Evolutionary conservation across 768 basidiomycete genomes (phyloP), one percentile per base, ranked within the genome.

Genomic region (Tulasnella sp.): DNA sequence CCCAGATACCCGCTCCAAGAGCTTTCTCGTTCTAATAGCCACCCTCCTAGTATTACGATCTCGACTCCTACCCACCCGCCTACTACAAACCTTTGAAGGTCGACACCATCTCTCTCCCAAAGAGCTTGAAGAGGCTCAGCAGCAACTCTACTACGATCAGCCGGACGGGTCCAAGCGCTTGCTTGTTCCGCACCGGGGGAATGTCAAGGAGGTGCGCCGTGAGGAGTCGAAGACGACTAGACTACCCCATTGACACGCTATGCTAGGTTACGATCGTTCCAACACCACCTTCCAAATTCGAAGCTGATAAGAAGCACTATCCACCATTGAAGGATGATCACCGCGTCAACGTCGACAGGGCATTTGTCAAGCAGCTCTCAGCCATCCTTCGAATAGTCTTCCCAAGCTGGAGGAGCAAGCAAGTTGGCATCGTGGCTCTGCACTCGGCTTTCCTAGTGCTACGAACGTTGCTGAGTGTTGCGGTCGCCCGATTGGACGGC

Each of bases 401-500:
- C 81, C 93, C 89, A 26, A 89, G 87, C 51, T 87, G 86, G 80
- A 86, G 84, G 37, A 90, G 90, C 1, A 91, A 91, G 80, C 95
- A 98, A 82, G 86, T 91, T 0, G 85, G 91, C 42, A 86, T 98
- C 46, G 86, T 98, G 23, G 84, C 89, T 9, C 83, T 91, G 0
- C 96, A 98, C 84, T 94, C 94, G 0, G 88, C 88, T 77, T 98
- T 98, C 84, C 88, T 99, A 75, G 88, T 98, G 2, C 84, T 93
- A 35, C 86, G 97, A 51, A 98, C 97, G 0, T 88, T 96, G 2
- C 87, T 99, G 29, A 96, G 94, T 81, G 90, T 99, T 5, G 89
- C 89, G 7, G 96, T 97, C 0, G 97, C 97, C 2, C 87, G 89
- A 73, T 86, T 99, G 2, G 97, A 99, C 82, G 97, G 97, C 16